These are phyloP conservation scores for Paxillus rubicundulus DNA, from an alignment of 768 basidiomycete genomes.

Conservation along the genomic window DNA sequence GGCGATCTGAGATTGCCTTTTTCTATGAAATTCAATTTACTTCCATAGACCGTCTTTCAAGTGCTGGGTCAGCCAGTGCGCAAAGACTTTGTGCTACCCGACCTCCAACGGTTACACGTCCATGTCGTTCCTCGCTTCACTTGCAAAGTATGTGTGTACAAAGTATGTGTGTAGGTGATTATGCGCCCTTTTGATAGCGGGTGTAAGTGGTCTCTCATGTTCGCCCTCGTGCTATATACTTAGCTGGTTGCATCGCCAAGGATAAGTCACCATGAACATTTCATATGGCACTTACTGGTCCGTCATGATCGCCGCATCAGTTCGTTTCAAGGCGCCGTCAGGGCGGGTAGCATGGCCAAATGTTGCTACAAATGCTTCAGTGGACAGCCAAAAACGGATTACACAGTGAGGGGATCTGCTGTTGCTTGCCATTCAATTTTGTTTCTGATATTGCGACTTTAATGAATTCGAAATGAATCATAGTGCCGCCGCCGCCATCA, in stretches of 20 bases:
- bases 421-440: neutral
- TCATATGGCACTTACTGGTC: neutral
- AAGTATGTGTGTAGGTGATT: too few relatives aligned
- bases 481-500: neutral
- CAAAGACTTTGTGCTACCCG: neutral
- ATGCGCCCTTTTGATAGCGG: neutral
- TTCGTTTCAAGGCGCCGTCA: slow-evolving; percentile 11
- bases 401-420: neutral
- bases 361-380: neutral
- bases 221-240: neutral
- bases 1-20: slow-evolving; percentile 34
- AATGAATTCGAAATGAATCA: neutral
- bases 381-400: too few relatives aligned
- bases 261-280: neutral
- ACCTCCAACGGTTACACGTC: too few relatives aligned
- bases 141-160: too few relatives aligned
- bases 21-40: slow-evolving; percentile 13
- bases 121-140: too few relatives aligned
- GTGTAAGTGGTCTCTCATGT: neutral
- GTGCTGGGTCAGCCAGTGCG: neutral
- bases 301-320: slow-evolving; percentile 11
- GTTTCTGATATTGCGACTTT: neutral
- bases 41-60: neutral
- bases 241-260: neutral
- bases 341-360: neutral